Evolutionary conservation across 208 protist genomes (phyloP).

Genomic region (Angomonas desouzai): DNA sequence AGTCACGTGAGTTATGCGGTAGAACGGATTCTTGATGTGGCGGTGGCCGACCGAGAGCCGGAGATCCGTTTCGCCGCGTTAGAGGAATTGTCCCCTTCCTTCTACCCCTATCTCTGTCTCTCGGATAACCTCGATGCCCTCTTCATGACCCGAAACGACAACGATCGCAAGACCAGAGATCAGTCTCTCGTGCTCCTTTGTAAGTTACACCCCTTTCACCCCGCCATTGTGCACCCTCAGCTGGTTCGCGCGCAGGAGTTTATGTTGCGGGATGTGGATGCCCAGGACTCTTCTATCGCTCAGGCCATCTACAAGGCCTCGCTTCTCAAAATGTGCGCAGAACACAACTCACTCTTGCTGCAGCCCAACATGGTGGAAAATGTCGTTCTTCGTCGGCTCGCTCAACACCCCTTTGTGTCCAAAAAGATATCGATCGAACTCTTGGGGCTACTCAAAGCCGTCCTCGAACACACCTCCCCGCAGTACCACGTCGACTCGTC

Average conservation of each 20-base stretch:
- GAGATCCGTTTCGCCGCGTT: constrained; percentile 66
- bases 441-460: constrained; percentile 61
- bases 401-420: constrained; percentile 68
- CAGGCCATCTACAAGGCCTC: constrained; percentile 54
- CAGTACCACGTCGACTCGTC: constrained; percentile 52
- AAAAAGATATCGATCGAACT: constrained; percentile 67
- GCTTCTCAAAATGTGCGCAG: constrained; percentile 62
- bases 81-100: constrained; percentile 43
- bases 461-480: constrained; percentile 62
- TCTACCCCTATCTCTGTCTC: constrained; percentile 78
- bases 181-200: constrained; percentile 71
- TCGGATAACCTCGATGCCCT: constrained; percentile 76
- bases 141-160: constrained; percentile 83
- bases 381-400: constrained; percentile 56
- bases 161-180: constrained; percentile 40
- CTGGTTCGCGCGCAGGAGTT: constrained; percentile 73
- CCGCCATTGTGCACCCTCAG: constrained; percentile 62
- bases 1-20: constrained; percentile 58
- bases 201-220: constrained; percentile 64
- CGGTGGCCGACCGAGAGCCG: constrained; percentile 64
- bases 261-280: constrained; percentile 78
- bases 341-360: constrained; percentile 66
- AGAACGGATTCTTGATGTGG: constrained; percentile 77
- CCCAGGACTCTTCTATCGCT: constrained; percentile 75
- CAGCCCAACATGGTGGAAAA: constrained; percentile 52